These are phyloP conservation scores for Asterochloris sp. DNA, from an alignment of 139 green algal species.

Conservation along the genomic window DNA sequence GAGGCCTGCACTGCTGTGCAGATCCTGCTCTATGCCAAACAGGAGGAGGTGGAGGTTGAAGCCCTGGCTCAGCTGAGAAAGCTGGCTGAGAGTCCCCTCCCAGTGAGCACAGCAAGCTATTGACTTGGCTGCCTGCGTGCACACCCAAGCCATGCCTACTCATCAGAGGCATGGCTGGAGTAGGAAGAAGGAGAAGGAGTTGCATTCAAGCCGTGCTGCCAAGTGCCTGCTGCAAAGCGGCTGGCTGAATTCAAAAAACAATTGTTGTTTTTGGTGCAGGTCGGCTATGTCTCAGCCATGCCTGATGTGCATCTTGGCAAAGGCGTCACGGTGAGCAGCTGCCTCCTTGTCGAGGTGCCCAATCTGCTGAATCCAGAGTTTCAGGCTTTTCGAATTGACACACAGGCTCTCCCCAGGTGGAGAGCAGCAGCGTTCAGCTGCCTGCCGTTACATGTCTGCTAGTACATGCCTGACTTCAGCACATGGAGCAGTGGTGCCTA, in stretches of 20 bases:
- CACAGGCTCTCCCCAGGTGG: background rate
- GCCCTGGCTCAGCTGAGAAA: conserved; percentile 33
- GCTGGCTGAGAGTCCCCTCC: conserved; percentile 29
- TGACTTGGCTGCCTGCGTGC: background rate
- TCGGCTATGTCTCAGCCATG: conserved; percentile 39
- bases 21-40: conserved; percentile 27
- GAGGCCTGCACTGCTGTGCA: background rate
- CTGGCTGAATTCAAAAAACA: background rate
- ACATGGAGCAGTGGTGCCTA: too few relatives aligned
- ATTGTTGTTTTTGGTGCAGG: background rate
- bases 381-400: too few relatives aligned
- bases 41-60: conserved; percentile 26
- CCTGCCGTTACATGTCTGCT: too few relatives aligned
- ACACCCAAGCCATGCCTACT: background rate
- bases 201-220: background rate
- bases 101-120: conserved; percentile 3
- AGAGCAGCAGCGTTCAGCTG: too few relatives aligned
- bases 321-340: conserved; percentile 26
- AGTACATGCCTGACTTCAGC: too few relatives aligned
- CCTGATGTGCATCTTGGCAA: conserved; percentile 43
- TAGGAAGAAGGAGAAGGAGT: background rate
- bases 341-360: background rate
- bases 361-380: too few relatives aligned
- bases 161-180: background rate
- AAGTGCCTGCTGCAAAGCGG: background rate